Evolutionary conservation across 352 stramenopile genomes (phyloP), one percentile per base, ranked within the genome.

Genomic region (Phytophthora capsici): DNA sequence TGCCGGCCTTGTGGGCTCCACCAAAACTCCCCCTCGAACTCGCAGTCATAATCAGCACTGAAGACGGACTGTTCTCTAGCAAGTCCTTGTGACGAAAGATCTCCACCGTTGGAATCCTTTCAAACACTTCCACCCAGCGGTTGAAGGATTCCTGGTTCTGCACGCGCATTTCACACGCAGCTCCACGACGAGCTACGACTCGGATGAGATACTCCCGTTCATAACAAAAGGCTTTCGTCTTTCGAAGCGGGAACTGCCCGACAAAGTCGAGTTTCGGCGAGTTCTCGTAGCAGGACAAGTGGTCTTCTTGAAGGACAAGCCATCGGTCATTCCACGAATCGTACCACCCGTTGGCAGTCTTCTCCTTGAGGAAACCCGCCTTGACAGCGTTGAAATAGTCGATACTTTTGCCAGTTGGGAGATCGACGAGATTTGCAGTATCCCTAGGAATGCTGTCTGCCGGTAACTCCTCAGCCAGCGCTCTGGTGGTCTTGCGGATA

Each of bases 351-450:
- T 92, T 94, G 1, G 69, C 72, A 0, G 78, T 75, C n/a, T 87
- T 91, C 46, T 94, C 85, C 30, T 92, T 79, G 8, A 92, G 44
- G 28, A 91, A 90, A 0, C 86, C 82, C 2, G 77, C 74, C 49
- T 92, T 94, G 16, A 90, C 73, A 1, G 87, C 84, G 12, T 86
- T 88, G 47, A 95, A 95, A 52, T 90, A 95, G 60, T 94, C 85
- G 7, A 95, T 67, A 30, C 73, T 84, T 22, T 84, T 77, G 16
- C 85, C 87, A 10, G 71, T 63, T 28, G 80, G 71, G 3, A 93
- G 63, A 44, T 93, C 79, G 0, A 88, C 82, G n/a, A 81, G 62
- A 50, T 78, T 81, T 52, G 57, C 54, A 53, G 44, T 68, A 25
- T 78, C 72, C 7, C 64, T 59, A 16, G 44, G 55, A 12, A n/a